Conservation (phyloP, 257 asterid species). For the Hygrophila difformis region DNA sequence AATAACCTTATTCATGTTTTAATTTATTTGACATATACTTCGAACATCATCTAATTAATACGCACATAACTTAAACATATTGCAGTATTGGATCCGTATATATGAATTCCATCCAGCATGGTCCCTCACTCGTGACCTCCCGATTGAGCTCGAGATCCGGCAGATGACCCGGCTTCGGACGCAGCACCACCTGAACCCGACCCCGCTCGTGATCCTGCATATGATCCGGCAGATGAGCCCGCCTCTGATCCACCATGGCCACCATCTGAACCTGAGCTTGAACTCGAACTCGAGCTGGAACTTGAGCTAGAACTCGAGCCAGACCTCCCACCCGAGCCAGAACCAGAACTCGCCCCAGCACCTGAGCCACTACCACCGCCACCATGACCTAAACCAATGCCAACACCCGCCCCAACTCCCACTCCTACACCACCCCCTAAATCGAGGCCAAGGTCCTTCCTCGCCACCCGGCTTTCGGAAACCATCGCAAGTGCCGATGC, state of each 20-base stretch:
- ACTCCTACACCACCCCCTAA: conserved; percentile 46
- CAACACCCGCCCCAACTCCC: conserved; percentile 47
- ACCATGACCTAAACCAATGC: conserved; percentile 51
- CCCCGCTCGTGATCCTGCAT: conserved; percentile 28
- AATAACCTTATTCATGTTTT: too few relatives aligned
- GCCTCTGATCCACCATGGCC: conserved; percentile 28
- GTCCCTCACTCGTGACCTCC: too few relatives aligned
- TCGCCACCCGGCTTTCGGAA: conserved; percentile 38
- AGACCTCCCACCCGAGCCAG: conserved; percentile 26
- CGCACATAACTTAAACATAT: too few relatives aligned
- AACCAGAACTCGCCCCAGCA: conserved; percentile 48
- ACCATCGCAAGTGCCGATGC: too few relatives aligned
- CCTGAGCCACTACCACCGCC: conserved; percentile 55
- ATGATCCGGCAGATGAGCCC: conserved; percentile 19
- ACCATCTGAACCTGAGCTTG: conserved; percentile 20
- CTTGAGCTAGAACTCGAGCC: conserved; percentile 32
- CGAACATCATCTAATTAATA: too few relatives aligned
- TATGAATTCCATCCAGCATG: too few relatives aligned
- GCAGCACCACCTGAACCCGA: conserved; percentile 6
- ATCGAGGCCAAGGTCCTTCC: conserved; percentile 47
- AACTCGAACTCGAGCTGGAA: conserved; percentile 22
- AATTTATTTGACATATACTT: too few relatives aligned
- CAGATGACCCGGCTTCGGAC: conserved; percentile 12
- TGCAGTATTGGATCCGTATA: too few relatives aligned
- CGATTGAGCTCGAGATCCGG: conserved; percentile 23